Conservation (phyloP, 2,329 filamentous ascomycete species). For the Aspergillus sp. region DNA sequence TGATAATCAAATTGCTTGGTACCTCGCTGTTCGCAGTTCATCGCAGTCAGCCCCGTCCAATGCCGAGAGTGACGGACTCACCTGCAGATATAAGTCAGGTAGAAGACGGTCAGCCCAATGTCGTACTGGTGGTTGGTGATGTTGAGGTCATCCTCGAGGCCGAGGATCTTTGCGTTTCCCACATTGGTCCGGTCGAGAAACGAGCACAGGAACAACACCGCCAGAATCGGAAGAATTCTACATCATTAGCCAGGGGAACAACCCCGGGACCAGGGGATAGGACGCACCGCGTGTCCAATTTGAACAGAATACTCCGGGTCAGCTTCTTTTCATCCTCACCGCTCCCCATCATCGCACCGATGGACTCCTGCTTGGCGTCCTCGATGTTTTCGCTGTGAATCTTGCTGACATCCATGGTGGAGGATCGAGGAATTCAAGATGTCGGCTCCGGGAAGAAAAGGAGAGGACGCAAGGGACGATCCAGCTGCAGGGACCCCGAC, state of each 20-base stretch:
- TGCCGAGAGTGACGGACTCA: slow-evolving; percentile 23
- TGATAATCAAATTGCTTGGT: slow-evolving; percentile 64
- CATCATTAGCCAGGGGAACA: not conserved
- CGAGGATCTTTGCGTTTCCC: slow-evolving; percentile 67
- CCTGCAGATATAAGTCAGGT: slow-evolving; percentile 59
- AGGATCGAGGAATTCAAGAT: not conserved
- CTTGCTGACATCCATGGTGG: slow-evolving; percentile 20
- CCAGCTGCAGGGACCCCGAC: not conserved
- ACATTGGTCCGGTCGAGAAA: slow-evolving; percentile 70
- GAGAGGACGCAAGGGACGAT: not conserved
- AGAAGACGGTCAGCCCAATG: slow-evolving; percentile 63
- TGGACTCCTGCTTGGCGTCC: slow-evolving; percentile 13
- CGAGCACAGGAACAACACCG: slow-evolving; percentile 64
- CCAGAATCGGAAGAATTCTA: slow-evolving; percentile 63
- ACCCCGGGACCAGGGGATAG: not conserved
- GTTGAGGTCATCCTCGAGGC: slow-evolving; percentile 57
- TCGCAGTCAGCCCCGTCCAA: too few relatives aligned
- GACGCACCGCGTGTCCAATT: slow-evolving; percentile 52
- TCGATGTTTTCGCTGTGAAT: slow-evolving; percentile 20
- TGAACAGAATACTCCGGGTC: slow-evolving; percentile 50
- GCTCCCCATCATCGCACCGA: too few relatives aligned
- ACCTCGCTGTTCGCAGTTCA: slow-evolving; percentile 54
- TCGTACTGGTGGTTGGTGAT: slow-evolving; percentile 65
- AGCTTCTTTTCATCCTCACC: slow-evolving; percentile 19
- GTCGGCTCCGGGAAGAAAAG: not conserved